These are phyloP conservation scores for Calonectria fujianensis DNA, from an alignment of 2,329 filamentous ascomycete species.

Conservation along the genomic window DNA sequence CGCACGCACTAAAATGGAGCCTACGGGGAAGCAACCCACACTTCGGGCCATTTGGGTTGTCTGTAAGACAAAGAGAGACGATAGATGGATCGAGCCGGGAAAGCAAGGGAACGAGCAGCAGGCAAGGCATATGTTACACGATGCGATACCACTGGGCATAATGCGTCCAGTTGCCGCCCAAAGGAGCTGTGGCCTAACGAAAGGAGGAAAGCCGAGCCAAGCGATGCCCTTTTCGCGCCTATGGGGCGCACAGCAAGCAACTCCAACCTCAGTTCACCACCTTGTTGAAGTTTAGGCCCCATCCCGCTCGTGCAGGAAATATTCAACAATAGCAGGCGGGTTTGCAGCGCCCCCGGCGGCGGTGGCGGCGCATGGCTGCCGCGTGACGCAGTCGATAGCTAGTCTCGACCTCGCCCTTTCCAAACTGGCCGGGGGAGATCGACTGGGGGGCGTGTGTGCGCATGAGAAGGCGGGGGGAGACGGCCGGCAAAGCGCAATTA, in stretches of 20 bases:
- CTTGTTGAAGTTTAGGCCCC: neutral
- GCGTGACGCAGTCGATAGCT: constrained; percentile 8
- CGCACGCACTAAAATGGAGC: neutral
- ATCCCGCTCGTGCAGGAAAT: neutral
- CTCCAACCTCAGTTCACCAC: neutral
- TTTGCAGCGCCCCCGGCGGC: constrained; percentile 3
- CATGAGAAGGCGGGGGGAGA: neutral
- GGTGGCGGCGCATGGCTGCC: constrained; percentile 13
- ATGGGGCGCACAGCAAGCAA: neutral
- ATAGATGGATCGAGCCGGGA: neutral
- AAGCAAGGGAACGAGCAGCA: neutral
- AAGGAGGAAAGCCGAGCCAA: neutral
- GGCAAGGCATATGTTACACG: neutral
- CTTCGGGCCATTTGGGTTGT: neutral
- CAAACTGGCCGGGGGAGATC: neutral
- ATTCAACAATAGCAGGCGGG: neutral
- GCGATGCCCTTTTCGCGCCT: neutral
- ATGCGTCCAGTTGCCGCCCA: neutral
- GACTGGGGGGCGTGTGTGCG: constrained; percentile 2
- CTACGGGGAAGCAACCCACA: neutral
- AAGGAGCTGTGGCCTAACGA: neutral
- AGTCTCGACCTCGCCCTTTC: neutral
- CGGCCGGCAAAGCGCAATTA: neutral
- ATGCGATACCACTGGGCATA: neutral
- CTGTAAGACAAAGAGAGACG: neutral